Conservation (phyloP, 1,139 yeast genomes). For the Nadsonia starkeyi-henricii region DNA sequence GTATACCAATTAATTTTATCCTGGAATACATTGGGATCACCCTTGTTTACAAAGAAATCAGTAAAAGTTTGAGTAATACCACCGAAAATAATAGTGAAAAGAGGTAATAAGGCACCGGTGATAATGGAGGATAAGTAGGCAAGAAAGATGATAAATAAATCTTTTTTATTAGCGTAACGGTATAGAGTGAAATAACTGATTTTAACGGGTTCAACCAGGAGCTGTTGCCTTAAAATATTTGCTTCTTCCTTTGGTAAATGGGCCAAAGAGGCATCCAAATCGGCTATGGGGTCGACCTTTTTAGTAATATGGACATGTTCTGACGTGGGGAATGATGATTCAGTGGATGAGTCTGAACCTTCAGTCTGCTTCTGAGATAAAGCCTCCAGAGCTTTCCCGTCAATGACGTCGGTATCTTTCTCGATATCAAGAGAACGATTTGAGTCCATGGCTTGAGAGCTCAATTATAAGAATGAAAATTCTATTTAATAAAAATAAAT, state of each 20-base stretch:
- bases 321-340: too few species aligned
- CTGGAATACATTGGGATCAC: constrained; percentile 21
- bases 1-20: constrained; percentile 22
- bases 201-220: constrained; percentile 1
- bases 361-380: background rate
- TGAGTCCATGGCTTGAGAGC: too few species aligned
- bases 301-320: background rate
- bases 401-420: background rate
- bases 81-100: constrained; percentile 29
- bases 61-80: constrained; percentile 26
- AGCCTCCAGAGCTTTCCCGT: background rate
- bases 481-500: too few species aligned
- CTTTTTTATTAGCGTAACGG: constrained; percentile 23
- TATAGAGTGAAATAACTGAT: constrained; percentile 22
- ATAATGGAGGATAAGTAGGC: constrained; percentile 22
- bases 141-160: constrained; percentile 15
- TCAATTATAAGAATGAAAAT: too few species aligned
- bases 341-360: background rate
- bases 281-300: background rate
- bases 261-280: background rate
- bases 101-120: constrained; percentile 28
- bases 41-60: constrained; percentile 19
- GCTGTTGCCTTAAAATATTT: constrained; percentile 1
- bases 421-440: background rate
- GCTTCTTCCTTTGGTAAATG: constrained; percentile 1